phyloP scores from a whole-genome alignment of 306 rosid genomes.

The Cicer cuneatum region DNA sequence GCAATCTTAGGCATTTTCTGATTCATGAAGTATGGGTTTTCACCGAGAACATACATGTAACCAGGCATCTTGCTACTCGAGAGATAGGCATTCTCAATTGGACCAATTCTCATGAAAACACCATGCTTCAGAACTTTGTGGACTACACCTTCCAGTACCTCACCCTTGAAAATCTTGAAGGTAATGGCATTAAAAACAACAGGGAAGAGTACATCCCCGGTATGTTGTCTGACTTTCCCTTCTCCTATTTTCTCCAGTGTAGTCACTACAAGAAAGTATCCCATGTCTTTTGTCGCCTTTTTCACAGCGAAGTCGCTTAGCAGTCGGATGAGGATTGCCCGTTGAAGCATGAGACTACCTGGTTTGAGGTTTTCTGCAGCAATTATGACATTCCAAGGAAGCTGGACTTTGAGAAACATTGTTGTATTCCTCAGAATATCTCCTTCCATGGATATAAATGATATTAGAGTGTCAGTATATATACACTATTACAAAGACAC shows the following conservation, averaged over 20 bases:
- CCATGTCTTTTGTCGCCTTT: constrained; percentile 77
- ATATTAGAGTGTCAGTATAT: constrained; percentile 24
- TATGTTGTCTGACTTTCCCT: constrained; percentile 76
- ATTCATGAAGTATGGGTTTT: constrained; percentile 70
- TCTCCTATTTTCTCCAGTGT: constrained; percentile 76
- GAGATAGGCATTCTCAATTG: constrained; percentile 74
- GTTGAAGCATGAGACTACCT: constrained; percentile 72
- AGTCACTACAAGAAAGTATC: constrained; percentile 76
- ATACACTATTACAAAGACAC: constrained; percentile 20
- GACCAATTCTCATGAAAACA: constrained; percentile 82
- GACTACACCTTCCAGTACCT: constrained; percentile 75
- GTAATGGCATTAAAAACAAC: constrained; percentile 70
- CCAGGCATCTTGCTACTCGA: constrained; percentile 78
- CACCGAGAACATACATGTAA: constrained; percentile 68
- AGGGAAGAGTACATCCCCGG: constrained; percentile 86
- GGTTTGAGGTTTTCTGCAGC: constrained; percentile 69
- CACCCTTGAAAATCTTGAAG: constrained; percentile 84
- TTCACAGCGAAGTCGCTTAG: constrained; percentile 68
- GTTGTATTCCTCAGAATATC: constrained; percentile 27
- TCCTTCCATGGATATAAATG: constrained; percentile 40
- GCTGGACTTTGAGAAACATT: constrained; percentile 79
- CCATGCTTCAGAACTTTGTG: constrained; percentile 90
- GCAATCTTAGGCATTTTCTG: constrained; percentile 67
- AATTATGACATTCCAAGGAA: constrained; percentile 79
- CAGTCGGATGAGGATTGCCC: constrained; percentile 64